Base-by-base conservation (phyloP, 1,139 yeast genomes). In the Yamadazyma sp. region DNA sequence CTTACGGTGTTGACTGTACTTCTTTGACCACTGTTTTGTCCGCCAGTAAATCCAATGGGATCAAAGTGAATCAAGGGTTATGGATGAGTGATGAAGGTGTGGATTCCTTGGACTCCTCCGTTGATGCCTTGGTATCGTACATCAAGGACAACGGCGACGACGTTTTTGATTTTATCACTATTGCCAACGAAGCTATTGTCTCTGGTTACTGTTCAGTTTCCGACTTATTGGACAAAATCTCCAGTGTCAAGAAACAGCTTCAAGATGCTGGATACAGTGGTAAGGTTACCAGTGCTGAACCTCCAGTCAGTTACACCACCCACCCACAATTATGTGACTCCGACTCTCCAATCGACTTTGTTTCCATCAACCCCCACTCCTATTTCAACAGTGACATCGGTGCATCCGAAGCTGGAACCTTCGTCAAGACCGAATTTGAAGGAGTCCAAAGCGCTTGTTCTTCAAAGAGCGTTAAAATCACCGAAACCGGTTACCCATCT, bases 401-500 rank as follows among this genome's bases (percentile, higher is more conserved):
- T 41, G 94, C 96, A 27, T 64, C 64, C 29, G 70, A 78, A 36
- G 81, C 96, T 5, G 96, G 96, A 32, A 44, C 69, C n/a, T 89
- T 86, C 55, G 79, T 87, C 37, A 64, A 68, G 39, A 75, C 78
- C 22, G 94, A 88, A 64, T 66, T 79, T 45, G 59, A 58, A 18
- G 58, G 79, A 43, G 81, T 80, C 17, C 67, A 74, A 50, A 64
- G 63, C 15, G 64, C 73, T 33, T 81, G 91, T 62, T 72, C 73
- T 27, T 66, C 71, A 29, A 68, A 69, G 42, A 73, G 77, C 20
- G 68, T 73, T 26, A 61, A 73, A 31, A 77, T 83, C 39, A 83
- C 95, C 12, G 97, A 89, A 64, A 87, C 96, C 4, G 97, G 97
- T 28, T 89, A 87, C 60, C 97, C 97, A 48, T 79, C 83, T 48